Evolutionary conservation across 805 yeast genomes (phyloP), one percentile per base, ranked within the genome.

Genomic region (Kluyveromyces aestuarii): DNA sequence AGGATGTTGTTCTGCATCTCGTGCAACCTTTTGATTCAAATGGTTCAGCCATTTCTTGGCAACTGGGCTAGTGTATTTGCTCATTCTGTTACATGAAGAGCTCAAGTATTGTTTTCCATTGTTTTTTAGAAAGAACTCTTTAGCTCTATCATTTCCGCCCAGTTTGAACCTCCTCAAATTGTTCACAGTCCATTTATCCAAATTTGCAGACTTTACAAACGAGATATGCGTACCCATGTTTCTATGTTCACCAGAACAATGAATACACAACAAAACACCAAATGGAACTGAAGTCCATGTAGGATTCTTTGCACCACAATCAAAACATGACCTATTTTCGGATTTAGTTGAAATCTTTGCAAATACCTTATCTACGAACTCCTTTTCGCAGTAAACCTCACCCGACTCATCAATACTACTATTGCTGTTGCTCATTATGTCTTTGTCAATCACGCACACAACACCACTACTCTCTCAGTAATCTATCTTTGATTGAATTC

Each of bases 241-340:
- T 68, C 99, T 80, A 72, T 93, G 99, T 46, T 85, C 88, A 3
- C 98, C 90, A 47, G 96, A 86, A 68, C 99, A 93, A 66, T 93
- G 96, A 52, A 90, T 75, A 72, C 99, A 93, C 50, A 93, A 71
- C 64, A 90, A 78, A 46, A 90, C 86, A 48, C 97, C 99, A 68
- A 87, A 91, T 13, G 98, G 96, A 48, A 91, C 89, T 13, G 98
- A 91, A 3, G 99, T 87, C 99, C 99, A 93, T 0, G 98, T 88
- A 37, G 99, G 98, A 66, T 90, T 90, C 63, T 86, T 88, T 58
- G 90, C 86, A 47, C 84, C 78, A 68, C 99, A 93, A 65, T 93
- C 99, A 69, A 93, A 91, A 70, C 99, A 93, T 37, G 75, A 79
- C 60, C 83, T 83, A 72, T 90, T 90, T 43, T 88, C 85, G 25